phyloP scores from a whole-genome alignment of 352 stramenopile species.

The Phytophthora megakarya region DNA sequence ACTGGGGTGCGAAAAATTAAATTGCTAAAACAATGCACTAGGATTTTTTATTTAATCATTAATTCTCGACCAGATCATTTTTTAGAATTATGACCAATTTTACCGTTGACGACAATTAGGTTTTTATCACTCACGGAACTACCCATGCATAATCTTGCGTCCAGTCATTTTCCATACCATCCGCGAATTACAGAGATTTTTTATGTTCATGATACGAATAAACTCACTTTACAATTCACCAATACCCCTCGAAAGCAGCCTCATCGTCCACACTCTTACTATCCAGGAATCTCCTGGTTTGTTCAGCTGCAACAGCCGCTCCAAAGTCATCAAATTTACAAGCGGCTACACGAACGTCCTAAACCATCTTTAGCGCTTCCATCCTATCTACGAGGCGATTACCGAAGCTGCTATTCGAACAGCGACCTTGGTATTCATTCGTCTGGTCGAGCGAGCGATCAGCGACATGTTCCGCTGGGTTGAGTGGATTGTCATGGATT shows the following conservation, averaged over 20 bases:
- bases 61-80: too few species aligned
- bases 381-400: conserved; percentile 3
- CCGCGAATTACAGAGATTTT: too few species aligned
- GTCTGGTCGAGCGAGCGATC: neutral
- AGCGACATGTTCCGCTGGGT: neutral
- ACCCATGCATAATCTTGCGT: too few species aligned
- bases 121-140: too few species aligned
- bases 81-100: too few species aligned
- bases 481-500: conserved; percentile 4
- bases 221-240: conserved; percentile 3
- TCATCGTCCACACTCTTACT: neutral
- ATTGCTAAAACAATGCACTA: too few species aligned
- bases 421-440: neutral
- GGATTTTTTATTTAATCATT: too few species aligned
- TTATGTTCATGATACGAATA: too few species aligned
- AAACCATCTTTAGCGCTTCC: conserved; percentile 7
- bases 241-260: neutral
- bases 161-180: too few species aligned
- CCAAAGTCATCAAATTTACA: neutral
- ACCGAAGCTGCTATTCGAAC: neutral
- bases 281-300: neutral
- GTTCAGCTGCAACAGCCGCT: conserved; percentile 8
- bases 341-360: conserved; percentile 8
- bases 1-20: too few species aligned
- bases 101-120: too few species aligned